Conservation (phyloP, 306 rosid genomes). For the Vachellia collinsii region DNA sequence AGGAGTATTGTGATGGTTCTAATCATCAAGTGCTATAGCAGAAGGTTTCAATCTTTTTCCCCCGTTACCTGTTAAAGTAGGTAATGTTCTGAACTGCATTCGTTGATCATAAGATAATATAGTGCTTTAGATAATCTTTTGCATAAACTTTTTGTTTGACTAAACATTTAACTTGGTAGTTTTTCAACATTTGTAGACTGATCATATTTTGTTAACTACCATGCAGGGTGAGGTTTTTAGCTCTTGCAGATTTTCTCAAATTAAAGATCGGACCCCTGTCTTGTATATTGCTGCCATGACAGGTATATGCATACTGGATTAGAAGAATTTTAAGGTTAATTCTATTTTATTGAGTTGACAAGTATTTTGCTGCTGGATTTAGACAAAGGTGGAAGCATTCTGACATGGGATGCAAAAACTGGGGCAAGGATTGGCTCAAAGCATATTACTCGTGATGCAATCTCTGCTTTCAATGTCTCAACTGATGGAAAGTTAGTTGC, state of each 20-base stretch:
- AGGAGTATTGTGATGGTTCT: constrained; percentile 9
- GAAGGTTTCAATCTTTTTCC: constrained; percentile 6
- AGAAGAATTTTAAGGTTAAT: constrained; percentile 18
- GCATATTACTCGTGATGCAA: constrained; percentile 61
- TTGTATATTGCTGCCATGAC: constrained; percentile 62
- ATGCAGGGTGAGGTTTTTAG: constrained; percentile 74
- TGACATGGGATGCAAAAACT: constrained; percentile 79
- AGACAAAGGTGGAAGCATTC: constrained; percentile 79
- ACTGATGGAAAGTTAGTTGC: constrained; percentile 83
- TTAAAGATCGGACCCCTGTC: constrained; percentile 49
- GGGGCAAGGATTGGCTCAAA: constrained; percentile 77
- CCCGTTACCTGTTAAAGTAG: neutral
- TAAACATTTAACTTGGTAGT: constrained; percentile 22
- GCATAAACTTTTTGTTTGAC: neutral
- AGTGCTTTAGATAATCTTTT: constrained; percentile 19
- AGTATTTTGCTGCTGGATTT: constrained; percentile 27
- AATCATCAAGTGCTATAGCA: constrained; percentile 4
- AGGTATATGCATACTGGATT: constrained; percentile 50
- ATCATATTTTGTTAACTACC: constrained; percentile 40
- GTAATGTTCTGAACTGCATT: constrained; percentile 6
- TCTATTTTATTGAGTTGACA: constrained; percentile 36
- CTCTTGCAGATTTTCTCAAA: constrained; percentile 80
- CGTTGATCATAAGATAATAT: constrained; percentile 12
- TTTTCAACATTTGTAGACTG: constrained; percentile 19
- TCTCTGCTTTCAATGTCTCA: constrained; percentile 78